These are phyloP conservation scores for Globisporangium polare DNA, from an alignment of 352 stramenopile species.

Conservation along the genomic window DNA sequence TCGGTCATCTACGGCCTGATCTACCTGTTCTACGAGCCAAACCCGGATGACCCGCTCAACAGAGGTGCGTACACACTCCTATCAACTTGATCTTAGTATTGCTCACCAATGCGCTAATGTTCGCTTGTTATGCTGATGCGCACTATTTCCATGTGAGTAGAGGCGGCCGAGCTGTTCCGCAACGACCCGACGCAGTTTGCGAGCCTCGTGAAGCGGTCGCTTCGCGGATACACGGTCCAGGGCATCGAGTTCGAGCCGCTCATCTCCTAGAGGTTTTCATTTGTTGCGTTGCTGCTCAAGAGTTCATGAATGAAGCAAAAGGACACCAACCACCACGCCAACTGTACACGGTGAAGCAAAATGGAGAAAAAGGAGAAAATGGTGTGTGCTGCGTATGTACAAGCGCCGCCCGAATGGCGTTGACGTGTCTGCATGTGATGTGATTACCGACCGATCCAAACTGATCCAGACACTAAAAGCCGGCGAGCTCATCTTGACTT, in stretches of 20 bases:
- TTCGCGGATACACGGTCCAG: conserved; percentile 77
- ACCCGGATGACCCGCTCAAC: conserved; percentile 98
- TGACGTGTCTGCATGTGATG: no score
- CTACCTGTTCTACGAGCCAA: conserved; percentile 99
- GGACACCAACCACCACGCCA: neutral
- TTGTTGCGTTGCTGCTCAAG: neutral
- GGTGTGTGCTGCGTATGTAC: neutral
- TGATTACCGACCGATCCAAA: no score
- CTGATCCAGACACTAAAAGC: conserved; percentile 9
- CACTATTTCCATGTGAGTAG: conserved; percentile 31
- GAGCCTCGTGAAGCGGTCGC: conserved; percentile 82
- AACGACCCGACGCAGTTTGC: conserved; percentile 93
- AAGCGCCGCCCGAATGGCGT: no score
- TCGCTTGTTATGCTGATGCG: neutral
- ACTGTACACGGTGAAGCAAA: neutral
- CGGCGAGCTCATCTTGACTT: conserved; percentile 7
- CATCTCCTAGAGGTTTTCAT: conserved; percentile 33
- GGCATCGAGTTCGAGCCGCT: conserved; percentile 83
- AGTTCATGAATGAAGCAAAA: neutral
- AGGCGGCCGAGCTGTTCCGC: conserved; percentile 96
- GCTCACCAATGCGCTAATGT: neutral
- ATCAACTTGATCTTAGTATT: no score
- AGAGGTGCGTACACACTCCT: conserved; percentile 36
- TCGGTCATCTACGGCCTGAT: conserved; percentile 99
- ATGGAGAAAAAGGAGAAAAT: neutral